phyloP scores from a whole-genome alignment of 2,329 filamentous ascomycete genomes.

The Talaromyces sp. region DNA sequence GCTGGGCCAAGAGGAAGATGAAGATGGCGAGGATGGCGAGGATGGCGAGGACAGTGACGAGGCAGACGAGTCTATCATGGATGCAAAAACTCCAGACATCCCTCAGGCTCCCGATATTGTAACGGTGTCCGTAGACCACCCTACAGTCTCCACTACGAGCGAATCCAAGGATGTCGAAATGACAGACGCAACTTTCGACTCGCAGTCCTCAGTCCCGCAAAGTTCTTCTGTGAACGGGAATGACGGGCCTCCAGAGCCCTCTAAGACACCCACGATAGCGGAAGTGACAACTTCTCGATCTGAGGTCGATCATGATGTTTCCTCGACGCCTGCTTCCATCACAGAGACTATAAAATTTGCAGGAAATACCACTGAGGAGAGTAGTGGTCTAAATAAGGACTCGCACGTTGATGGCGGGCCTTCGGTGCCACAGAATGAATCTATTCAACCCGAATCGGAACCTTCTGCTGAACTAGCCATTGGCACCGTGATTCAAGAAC shows the following conservation, averaged over 20 bases:
- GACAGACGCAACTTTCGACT: constrained; percentile 19
- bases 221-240: not conserved
- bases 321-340: constrained; percentile 8
- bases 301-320: constrained; percentile 2
- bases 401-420: not conserved
- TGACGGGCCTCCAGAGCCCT: constrained; percentile 1
- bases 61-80: constrained; percentile 53
- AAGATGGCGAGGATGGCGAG: constrained; percentile 46
- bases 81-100: constrained; percentile 49
- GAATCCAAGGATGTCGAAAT: constrained; percentile 26
- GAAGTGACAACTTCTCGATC: constrained; percentile 6
- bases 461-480: not conserved
- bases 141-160: constrained; percentile 13
- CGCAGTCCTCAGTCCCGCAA: constrained; percentile 9
- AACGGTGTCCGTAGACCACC: constrained; percentile 22
- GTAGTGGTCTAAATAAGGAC: not conserved
- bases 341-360: constrained; percentile 7
- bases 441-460: not conserved
- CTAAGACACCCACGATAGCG: not conserved
- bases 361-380: not conserved
- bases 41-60: constrained; percentile 55
- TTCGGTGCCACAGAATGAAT: not conserved
- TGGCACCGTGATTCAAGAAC: constrained; percentile 1
- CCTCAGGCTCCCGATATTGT: constrained; percentile 34
- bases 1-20: constrained; percentile 49